Conservation (phyloP, 1,284 basidiomycete genomes). For the Pseudozyma sp. region DNA sequence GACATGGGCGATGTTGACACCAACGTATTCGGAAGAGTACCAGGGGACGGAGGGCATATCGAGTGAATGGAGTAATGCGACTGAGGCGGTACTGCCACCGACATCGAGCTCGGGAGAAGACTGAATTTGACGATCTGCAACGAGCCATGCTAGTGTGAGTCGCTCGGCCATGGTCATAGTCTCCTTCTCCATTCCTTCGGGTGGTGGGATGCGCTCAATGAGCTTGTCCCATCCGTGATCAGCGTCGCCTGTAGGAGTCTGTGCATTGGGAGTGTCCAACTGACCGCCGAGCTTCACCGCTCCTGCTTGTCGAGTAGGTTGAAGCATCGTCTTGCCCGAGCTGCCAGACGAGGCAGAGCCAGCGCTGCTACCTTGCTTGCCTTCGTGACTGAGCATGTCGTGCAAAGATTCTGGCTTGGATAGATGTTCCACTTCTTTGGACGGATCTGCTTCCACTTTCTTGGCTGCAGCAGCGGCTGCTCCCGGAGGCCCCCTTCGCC, state of each 20-base stretch:
- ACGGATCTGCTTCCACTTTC: constrained; percentile 1
- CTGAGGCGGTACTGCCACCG: constrained; percentile 87
- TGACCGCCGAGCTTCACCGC: constrained; percentile 42
- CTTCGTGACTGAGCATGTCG: constrained; percentile 35
- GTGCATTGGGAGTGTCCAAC: neutral
- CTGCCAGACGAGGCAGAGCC: neutral
- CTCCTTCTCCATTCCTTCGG: constrained; percentile 46
- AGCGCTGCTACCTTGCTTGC: constrained; percentile 5
- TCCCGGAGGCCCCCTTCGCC: constrained; percentile 16
- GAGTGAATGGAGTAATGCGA: constrained; percentile 87
- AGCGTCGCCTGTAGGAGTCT: constrained; percentile 8
- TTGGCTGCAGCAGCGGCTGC: neutral
- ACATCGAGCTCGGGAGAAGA: constrained; percentile 49
- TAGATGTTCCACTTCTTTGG: constrained; percentile 19
- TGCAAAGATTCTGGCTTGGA: constrained; percentile 32
- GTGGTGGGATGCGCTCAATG: constrained; percentile 51
- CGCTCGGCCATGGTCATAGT: constrained; percentile 63
- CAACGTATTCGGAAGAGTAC: constrained; percentile 67
- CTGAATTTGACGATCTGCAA: constrained; percentile 64
- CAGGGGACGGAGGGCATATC: constrained; percentile 74
- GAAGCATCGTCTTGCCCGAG: constrained; percentile 29
- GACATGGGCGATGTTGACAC: constrained; percentile 85
- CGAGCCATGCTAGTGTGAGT: constrained; percentile 65
- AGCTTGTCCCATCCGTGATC: constrained; percentile 25
- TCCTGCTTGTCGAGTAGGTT: constrained; percentile 26